A percentile compares a stretch with the other conserved stretches of the same genome.
phyloP scores from a whole-genome alignment of 345 rosid genomes.

The Populus deltoides region DNA sequence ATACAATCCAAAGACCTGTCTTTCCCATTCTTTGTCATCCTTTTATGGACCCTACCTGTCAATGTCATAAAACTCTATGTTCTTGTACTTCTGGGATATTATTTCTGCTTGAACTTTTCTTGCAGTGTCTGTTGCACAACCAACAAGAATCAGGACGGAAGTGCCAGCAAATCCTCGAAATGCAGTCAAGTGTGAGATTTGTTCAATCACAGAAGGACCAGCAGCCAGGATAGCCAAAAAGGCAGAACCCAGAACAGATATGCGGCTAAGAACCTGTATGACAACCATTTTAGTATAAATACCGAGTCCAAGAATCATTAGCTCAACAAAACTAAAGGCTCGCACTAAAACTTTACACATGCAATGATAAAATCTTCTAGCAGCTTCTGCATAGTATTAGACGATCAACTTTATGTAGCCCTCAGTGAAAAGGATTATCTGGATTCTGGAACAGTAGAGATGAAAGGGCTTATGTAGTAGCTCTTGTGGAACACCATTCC shows the following conservation, averaged over 20 bases:
- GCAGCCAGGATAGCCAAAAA: conserved; percentile 91
- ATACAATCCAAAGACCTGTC: neutral
- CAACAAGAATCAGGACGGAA: conserved; percentile 94
- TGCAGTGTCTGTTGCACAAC: conserved; percentile 97
- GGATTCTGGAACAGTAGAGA: neutral
- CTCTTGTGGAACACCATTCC: too few species aligned
- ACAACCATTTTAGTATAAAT: neutral
- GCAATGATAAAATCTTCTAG: neutral
- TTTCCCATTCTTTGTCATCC: neutral
- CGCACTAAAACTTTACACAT: neutral
- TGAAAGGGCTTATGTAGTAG: neutral
- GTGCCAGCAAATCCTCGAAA: conserved; percentile 98
- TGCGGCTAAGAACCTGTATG: conserved; percentile 81
- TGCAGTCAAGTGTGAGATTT: conserved; percentile 87
- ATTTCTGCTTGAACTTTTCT: conserved; percentile 97
- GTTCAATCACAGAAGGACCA: conserved; percentile 92
- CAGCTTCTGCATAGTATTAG: conserved; percentile 6
- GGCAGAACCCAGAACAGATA: conserved; percentile 86
- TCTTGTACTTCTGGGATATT: conserved; percentile 91
- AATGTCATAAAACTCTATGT: conserved; percentile 81
- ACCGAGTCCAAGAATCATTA: neutral
- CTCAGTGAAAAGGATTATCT: neutral
- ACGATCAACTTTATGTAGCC: neutral
- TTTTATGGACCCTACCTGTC: conserved; percentile 40
- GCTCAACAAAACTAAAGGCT: neutral